Base-by-base conservation (phyloP, 805 yeast genomes). In the Ogataea thermomethanolica region DNA sequence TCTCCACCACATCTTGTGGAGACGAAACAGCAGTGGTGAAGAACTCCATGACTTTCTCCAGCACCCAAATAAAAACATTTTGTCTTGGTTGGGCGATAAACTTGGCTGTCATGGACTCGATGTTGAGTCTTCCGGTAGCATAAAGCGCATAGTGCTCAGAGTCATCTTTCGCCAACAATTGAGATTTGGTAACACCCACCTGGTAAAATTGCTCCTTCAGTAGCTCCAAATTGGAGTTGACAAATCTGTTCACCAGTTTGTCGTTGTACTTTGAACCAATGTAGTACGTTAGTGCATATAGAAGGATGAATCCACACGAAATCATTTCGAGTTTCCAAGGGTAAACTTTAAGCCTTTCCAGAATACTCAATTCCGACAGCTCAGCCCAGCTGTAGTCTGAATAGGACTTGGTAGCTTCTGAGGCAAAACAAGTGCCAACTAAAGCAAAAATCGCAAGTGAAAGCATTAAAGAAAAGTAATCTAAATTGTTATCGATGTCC, bases 121-220 rank as follows among this genome's bases (percentile, higher is more conserved):
- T 73, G 61, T 87, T 82, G 44, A 78, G 68, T 62, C 99, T 81
- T 46, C 99, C 99, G 42, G 95, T 76, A 30, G 96, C 95, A 60
- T 87, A 93, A 26, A 85, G 70, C 8, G 69, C 64, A 62, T 64
- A 87, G 44, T 71, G 67, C 52, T 82, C 80, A 20, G 80, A 67
- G 35, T 79, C 74, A 56, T 84, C 95, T 60, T 76, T 73, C 50
- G 79, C 69, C 48, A 71, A 69, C 53, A 78, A 63, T 41, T 69
- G 60, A 15, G 64, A 66, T 28, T 56, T 41, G 6, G 69, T 56
- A 25, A 72, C 76, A 46, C 96, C 96, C 44, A 83, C 90, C 59
- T 84, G 89, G 54, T 71, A 77, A 59, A 93, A 93, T 59, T 90
- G 83, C 28, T 74, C 73, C 31, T 71, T 67, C 44, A 90, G 69